Evolutionary conservation across 306 rosid species (phyloP).

Genomic region (Dryas octopetala): DNA sequence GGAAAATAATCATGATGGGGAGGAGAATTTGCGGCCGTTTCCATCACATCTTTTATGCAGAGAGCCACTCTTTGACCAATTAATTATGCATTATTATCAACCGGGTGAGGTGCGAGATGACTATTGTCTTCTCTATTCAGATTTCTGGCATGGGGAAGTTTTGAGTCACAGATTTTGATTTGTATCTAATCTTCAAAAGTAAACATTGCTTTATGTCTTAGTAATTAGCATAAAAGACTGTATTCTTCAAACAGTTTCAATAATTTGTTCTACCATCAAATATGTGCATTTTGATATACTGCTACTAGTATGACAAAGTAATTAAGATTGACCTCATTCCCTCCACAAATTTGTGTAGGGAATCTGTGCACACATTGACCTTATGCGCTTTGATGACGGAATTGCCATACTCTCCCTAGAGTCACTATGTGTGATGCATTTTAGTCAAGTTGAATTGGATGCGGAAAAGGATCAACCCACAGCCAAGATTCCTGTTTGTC

Average conservation of each 20-base stretch:
- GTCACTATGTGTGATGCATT: slow-evolving; percentile 85
- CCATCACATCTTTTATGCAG: slow-evolving; percentile 49
- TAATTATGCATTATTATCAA: slow-evolving; percentile 64
- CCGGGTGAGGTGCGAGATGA: slow-evolving; percentile 68
- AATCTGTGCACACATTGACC: slow-evolving; percentile 78
- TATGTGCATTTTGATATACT: neutral
- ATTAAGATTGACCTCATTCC: neutral
- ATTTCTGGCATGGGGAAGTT: neutral
- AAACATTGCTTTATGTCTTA: neutral
- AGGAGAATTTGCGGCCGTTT: slow-evolving; percentile 24
- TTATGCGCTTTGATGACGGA: slow-evolving; percentile 85
- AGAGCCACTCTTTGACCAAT: slow-evolving; percentile 79
- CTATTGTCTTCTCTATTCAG: neutral
- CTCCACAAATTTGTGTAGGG: slow-evolving; percentile 43
- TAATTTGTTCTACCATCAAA: neutral
- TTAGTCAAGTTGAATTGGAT: slow-evolving; percentile 40
- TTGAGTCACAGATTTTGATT: neutral
- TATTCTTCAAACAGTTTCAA: neutral
- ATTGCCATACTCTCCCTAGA: slow-evolving; percentile 83
- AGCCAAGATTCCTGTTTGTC: slow-evolving; percentile 51
- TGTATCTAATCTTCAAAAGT: neutral
- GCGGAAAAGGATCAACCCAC: slow-evolving; percentile 4
- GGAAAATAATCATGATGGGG: slow-evolving; percentile 18
- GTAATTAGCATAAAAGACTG: neutral
- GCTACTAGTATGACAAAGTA: neutral